These are phyloP conservation scores for Malus sylvestris DNA, from an alignment of 306 rosid genomes.

Conservation along the genomic window DNA sequence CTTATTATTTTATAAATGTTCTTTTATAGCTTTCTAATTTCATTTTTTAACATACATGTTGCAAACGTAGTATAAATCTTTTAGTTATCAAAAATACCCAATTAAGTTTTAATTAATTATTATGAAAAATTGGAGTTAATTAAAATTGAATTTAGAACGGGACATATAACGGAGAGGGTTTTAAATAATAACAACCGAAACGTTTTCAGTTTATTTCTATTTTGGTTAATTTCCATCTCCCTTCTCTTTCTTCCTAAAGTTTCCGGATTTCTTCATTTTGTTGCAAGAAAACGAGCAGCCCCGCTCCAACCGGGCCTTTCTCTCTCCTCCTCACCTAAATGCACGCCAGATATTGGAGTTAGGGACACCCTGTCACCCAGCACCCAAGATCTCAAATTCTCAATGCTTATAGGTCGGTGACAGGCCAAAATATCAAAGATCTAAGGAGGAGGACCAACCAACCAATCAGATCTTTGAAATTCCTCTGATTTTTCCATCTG, in stretches of 20 bases:
- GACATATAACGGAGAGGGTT: background rate
- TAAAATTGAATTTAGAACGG: background rate
- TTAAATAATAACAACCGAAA: background rate
- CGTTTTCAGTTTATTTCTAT: background rate
- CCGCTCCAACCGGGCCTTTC: slow-evolving; percentile 9
- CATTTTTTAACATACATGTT: too few relatives aligned
- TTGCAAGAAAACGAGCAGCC: slow-evolving; percentile 22
- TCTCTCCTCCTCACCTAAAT: slow-evolving; percentile 2
- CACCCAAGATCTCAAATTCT: slow-evolving; percentile 26
- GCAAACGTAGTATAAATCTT: too few relatives aligned
- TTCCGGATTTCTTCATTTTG: background rate
- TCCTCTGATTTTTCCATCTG: slow-evolving; percentile 18
- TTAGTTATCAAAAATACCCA: too few relatives aligned
- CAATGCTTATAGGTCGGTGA: slow-evolving; percentile 11
- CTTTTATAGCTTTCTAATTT: too few relatives aligned
- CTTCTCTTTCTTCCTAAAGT: background rate
- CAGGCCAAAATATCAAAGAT: slow-evolving; percentile 23
- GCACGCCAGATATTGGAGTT: slow-evolving; percentile 11
- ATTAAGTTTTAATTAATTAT: too few relatives aligned
- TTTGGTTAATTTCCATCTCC: background rate
- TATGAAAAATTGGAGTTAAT: too few relatives aligned
- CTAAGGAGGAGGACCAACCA: slow-evolving; percentile 1
- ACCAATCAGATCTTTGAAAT: slow-evolving; percentile 28
- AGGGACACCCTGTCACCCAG: slow-evolving; percentile 1
- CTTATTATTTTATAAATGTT: too few relatives aligned